A percentile compares a stretch with the other conserved stretches of the same genome.
These are phyloP conservation scores for Rhizopogon roseolus DNA, from an alignment of 768 basidiomycete species.

Conservation along the genomic window DNA sequence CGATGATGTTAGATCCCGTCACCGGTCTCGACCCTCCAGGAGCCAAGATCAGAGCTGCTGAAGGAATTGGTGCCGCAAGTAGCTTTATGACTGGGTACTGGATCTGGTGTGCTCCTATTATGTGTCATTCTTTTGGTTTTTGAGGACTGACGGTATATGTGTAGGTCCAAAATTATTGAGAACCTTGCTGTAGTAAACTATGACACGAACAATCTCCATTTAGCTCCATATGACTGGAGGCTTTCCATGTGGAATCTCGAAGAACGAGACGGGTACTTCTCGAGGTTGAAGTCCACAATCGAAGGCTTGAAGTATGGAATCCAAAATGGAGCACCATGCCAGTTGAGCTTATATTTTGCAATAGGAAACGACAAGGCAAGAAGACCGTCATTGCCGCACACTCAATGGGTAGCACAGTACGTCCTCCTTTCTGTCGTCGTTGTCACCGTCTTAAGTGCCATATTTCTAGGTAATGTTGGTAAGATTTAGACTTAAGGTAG, in stretches of 20 bases:
- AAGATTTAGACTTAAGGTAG: conserved; percentile 16
- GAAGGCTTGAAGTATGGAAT: conserved; percentile 66
- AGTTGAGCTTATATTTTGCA: neutral
- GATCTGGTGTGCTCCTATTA: conserved; percentile 63
- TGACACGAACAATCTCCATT: conserved; percentile 82
- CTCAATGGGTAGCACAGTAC: conserved; percentile 80
- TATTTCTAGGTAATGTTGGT: conserved; percentile 38
- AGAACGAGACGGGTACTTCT: conserved; percentile 86
- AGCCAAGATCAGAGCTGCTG: conserved; percentile 84
- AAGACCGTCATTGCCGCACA: conserved; percentile 84
- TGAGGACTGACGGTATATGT: neutral
- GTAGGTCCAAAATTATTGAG: conserved; percentile 87
- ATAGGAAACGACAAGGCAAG: conserved; percentile 61
- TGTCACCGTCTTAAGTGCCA: conserved; percentile 44
- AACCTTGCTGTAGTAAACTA: conserved; percentile 92
- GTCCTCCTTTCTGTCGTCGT: conserved; percentile 14
- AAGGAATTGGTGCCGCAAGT: conserved; percentile 88
- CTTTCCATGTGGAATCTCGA: conserved; percentile 88
- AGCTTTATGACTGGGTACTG: conserved; percentile 89
- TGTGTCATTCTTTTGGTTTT: neutral
- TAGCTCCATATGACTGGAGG: conserved; percentile 91
- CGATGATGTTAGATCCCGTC: conserved; percentile 85
- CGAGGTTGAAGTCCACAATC: conserved; percentile 72
- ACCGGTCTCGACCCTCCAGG: conserved; percentile 89
- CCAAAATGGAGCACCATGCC: neutral